phyloP scores from a whole-genome alignment of 805 yeast genomes.

The Starmerella scarabaei region DNA sequence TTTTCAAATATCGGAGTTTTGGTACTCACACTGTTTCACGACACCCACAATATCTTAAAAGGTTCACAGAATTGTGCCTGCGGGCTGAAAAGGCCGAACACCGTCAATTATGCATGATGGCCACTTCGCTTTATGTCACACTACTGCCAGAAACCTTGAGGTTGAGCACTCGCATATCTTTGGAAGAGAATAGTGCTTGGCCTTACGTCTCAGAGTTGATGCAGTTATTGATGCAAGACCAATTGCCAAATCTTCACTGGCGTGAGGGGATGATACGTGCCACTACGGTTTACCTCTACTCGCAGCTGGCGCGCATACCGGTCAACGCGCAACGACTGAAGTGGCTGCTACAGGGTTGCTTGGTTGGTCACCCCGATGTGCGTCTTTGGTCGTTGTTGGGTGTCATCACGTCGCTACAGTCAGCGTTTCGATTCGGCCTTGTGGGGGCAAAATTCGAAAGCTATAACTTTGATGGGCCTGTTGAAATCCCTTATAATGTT shows the following conservation, averaged over 20 bases:
- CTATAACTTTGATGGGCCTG: slow-evolving; percentile 5
- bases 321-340: slow-evolving; percentile 10
- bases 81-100: slow-evolving; percentile 10
- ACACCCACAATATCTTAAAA: neutral
- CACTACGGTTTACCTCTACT: slow-evolving; percentile 17
- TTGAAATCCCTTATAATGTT: slow-evolving; percentile 2
- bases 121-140: slow-evolving; percentile 2
- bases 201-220: slow-evolving; percentile 2
- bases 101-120: slow-evolving; percentile 7
- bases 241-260: slow-evolving; percentile 15
- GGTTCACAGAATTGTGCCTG: slow-evolving; percentile 2
- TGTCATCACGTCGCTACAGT: slow-evolving; percentile 44
- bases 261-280: slow-evolving; percentile 12
- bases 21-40: slow-evolving; percentile 12
- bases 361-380: slow-evolving; percentile 32
- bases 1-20: slow-evolving; percentile 46
- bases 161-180: slow-evolving; percentile 30
- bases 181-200: slow-evolving; percentile 1
- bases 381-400: slow-evolving; percentile 36
- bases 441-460: slow-evolving; percentile 36
- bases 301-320: slow-evolving; percentile 20
- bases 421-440: slow-evolving; percentile 34
- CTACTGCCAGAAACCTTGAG: slow-evolving; percentile 24
- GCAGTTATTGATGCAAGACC: neutral
- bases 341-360: slow-evolving; percentile 19